phyloP scores from a whole-genome alignment of 768 basidiomycete genomes.

The Boletus rubescentipes region DNA sequence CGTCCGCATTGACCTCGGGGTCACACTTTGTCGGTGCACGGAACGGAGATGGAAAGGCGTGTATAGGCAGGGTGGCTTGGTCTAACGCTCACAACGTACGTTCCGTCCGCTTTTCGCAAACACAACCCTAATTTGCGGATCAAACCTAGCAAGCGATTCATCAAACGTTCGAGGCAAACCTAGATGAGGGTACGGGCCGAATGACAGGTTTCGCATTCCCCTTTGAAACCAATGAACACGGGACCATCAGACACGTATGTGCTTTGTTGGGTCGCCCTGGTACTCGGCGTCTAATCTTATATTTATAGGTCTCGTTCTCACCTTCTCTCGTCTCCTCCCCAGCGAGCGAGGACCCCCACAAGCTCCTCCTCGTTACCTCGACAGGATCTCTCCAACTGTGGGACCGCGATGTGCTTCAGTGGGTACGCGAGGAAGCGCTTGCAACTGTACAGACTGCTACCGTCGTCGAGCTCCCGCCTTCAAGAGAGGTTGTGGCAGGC shows the following conservation, averaged over 20 bases:
- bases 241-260: conserved; percentile 66
- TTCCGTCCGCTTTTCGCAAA: conserved; percentile 3
- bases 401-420: conserved; percentile 57
- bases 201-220: conserved; percentile 55
- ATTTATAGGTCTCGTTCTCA: conserved; percentile 47
- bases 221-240: conserved; percentile 65
- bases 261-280: background rate
- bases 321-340: conserved; percentile 41
- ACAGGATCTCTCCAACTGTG: conserved; percentile 78
- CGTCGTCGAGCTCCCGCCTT: conserved; percentile 78
- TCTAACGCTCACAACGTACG: conserved; percentile 54
- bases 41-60: conserved; percentile 48
- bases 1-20: conserved; percentile 41
- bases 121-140: background rate
- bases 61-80: conserved; percentile 69
- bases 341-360: conserved; percentile 36
- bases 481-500: conserved; percentile 23
- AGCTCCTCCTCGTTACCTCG: conserved; percentile 60
- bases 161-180: conserved; percentile 50
- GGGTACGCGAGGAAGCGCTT: conserved; percentile 83
- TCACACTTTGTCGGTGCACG: conserved; percentile 60
- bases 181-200: conserved; percentile 45
- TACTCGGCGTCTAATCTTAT: background rate
- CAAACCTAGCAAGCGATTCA: conserved; percentile 49
- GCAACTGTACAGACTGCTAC: conserved; percentile 60